Conservation (phyloP, 495 filamentous ascomycete species). For the Parathielavia appendiculata region DNA sequence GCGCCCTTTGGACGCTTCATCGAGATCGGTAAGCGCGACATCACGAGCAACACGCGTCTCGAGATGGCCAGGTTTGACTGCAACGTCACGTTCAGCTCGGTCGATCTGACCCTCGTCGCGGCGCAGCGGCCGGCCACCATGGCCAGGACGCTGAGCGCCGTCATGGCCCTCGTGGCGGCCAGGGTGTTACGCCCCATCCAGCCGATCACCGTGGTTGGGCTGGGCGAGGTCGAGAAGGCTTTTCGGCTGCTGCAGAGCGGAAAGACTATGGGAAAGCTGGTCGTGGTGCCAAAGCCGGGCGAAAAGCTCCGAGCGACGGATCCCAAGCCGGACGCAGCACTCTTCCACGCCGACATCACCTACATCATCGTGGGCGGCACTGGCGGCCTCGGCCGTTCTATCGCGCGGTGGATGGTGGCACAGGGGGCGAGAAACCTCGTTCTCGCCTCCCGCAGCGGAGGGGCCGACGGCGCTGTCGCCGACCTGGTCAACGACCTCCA, state of each 20-base stretch:
- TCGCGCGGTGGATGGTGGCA: slow-evolving; percentile 55
- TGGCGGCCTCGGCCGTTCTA: slow-evolving; percentile 57
- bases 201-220: slow-evolving; percentile 42
- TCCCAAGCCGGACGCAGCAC: slow-evolving; percentile 29
- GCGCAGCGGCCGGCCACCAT: slow-evolving; percentile 27
- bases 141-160: slow-evolving; percentile 36
- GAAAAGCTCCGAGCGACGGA: slow-evolving; percentile 38
- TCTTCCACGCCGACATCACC: slow-evolving; percentile 43
- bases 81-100: slow-evolving; percentile 45
- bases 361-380: slow-evolving; percentile 62
- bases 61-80: slow-evolving; percentile 40
- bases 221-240: slow-evolving; percentile 51
- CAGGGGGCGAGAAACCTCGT: slow-evolving; percentile 56
- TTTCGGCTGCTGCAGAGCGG: slow-evolving; percentile 55
- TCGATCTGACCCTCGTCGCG: slow-evolving; percentile 33
- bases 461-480: slow-evolving; percentile 37
- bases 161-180: slow-evolving; percentile 38
- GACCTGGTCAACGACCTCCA: slow-evolving; percentile 43
- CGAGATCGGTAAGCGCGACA: slow-evolving; percentile 42
- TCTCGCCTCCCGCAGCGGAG: slow-evolving; percentile 53
- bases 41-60: slow-evolving; percentile 34
- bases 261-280: slow-evolving; percentile 53
- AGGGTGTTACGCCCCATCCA: slow-evolving; percentile 34
- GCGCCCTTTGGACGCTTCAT: slow-evolving; percentile 46
- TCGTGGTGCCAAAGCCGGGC: slow-evolving; percentile 40